Conservation (phyloP, 768 basidiomycete genomes). For the Termitomyces sp. region DNA sequence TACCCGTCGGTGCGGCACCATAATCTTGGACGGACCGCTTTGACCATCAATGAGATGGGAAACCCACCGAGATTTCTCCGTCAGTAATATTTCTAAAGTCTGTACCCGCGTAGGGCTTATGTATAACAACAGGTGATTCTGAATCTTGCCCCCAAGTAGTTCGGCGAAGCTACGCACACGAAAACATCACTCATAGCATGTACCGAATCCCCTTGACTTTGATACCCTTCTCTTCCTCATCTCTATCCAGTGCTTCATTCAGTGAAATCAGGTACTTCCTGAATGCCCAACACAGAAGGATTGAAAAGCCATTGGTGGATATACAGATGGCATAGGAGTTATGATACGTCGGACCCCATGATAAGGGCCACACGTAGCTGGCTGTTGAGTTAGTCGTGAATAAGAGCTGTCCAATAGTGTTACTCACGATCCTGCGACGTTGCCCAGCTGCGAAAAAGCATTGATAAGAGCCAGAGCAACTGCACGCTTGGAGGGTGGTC, state of each 20-base stretch:
- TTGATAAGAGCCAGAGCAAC: conserved; percentile 84
- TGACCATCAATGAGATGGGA: not conserved
- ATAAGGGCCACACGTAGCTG: conserved; percentile 61
- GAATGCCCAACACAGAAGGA: conserved; percentile 47
- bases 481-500: conserved; percentile 83
- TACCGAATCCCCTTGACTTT: conserved; percentile 38
- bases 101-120: not conserved
- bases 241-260: conserved; percentile 33
- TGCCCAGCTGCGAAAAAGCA: conserved; percentile 76
- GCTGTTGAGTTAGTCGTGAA: not conserved
- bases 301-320: conserved; percentile 41
- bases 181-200: conserved; percentile 27
- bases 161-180: not conserved
- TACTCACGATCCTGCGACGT: conserved; percentile 76
- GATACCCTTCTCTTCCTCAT: conserved; percentile 27
- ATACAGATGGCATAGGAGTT: conserved; percentile 74
- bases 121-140: not conserved
- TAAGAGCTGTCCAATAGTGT: not conserved
- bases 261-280: conserved; percentile 34
- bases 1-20: not conserved
- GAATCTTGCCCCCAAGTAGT: not conserved
- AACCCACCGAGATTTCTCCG: conserved; percentile 24
- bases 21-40: not conserved
- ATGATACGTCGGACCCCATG: conserved; percentile 68
- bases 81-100: not conserved